Evolutionary conservation across 495 filamentous ascomycete genomes (phyloP).

Genomic region (Aspergillus wentii): DNA sequence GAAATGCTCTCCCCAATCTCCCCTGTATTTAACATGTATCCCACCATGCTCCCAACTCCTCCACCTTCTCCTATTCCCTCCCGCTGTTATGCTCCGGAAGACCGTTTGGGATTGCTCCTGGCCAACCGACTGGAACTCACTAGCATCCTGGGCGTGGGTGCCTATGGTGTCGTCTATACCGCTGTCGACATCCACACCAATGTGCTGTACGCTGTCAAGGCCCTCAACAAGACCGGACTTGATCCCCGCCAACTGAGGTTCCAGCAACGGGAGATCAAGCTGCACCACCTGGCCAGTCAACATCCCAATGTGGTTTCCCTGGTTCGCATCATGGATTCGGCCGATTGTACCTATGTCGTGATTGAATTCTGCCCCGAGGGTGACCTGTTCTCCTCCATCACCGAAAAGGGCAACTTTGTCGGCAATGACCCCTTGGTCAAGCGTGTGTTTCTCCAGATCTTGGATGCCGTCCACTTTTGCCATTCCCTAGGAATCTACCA

Average conservation of each 20-base stretch:
- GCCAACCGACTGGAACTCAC: slow-evolving; percentile 79
- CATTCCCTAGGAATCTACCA: slow-evolving; percentile 94
- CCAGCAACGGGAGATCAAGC: slow-evolving; percentile 86
- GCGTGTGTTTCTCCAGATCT: slow-evolving; percentile 85
- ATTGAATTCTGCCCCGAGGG: slow-evolving; percentile 97
- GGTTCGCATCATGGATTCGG: slow-evolving; percentile 86
- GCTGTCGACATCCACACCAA: slow-evolving; percentile 83
- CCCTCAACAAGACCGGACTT: slow-evolving; percentile 86
- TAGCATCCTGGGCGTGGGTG: slow-evolving; percentile 83
- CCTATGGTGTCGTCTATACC: slow-evolving; percentile 95
- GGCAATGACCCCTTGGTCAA: slow-evolving; percentile 88
- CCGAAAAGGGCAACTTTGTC: slow-evolving; percentile 86
- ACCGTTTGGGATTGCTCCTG: slow-evolving; percentile 79
- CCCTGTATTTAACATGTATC: slow-evolving; percentile 32
- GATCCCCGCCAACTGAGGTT: slow-evolving; percentile 83
- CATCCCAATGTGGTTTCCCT: slow-evolving; percentile 94
- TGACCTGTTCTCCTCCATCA: slow-evolving; percentile 95
- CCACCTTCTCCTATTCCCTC: slow-evolving; percentile 48
- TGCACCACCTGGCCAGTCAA: slow-evolving; percentile 82
- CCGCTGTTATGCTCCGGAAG: slow-evolving; percentile 64
- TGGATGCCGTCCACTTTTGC: slow-evolving; percentile 97
- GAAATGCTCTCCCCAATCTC: slow-evolving; percentile 17
- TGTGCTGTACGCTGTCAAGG: slow-evolving; percentile 89
- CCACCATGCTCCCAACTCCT: slow-evolving; percentile 56
- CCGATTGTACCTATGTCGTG: slow-evolving; percentile 93